Conservation (phyloP, 371 early-diverging fungal genomes). For the Mortierella polycephala region DNA sequence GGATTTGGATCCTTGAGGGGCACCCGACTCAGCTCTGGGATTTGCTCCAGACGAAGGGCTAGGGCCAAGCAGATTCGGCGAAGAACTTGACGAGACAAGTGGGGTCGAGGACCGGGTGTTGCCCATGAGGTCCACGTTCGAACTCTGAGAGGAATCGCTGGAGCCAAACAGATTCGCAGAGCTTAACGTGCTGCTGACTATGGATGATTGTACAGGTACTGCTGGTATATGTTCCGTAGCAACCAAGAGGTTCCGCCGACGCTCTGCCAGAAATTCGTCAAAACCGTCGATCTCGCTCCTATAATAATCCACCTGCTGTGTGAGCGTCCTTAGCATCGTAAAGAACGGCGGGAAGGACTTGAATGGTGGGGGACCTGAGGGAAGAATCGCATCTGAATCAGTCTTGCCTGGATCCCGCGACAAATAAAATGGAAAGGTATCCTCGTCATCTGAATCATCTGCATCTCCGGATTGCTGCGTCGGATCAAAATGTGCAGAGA, state of each 20-base stretch:
- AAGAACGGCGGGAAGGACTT: slow-evolving; percentile 72
- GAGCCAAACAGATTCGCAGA: slow-evolving; percentile 11
- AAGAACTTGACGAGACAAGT: slow-evolving; percentile 5
- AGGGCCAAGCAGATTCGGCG: slow-evolving; percentile 2
- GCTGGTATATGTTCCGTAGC: slow-evolving; percentile 13
- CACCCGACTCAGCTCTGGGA: slow-evolving; percentile 15
- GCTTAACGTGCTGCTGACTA: neutral
- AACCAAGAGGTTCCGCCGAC: slow-evolving; percentile 60
- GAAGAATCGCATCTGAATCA: neutral
- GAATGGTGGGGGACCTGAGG: slow-evolving; percentile 49
- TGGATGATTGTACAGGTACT: neutral
- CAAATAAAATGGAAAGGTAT: slow-evolving; percentile 25
- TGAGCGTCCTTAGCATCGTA: slow-evolving; percentile 68
- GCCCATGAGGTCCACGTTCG: slow-evolving; percentile 4
- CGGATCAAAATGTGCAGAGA: neutral
- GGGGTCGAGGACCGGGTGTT: slow-evolving; percentile 12
- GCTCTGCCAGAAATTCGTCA: slow-evolving; percentile 65
- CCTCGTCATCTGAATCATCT: slow-evolving; percentile 43
- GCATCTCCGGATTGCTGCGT: neutral
- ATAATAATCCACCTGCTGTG: slow-evolving; percentile 75
- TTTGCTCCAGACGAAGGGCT: slow-evolving; percentile 7
- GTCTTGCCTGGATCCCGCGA: neutral
- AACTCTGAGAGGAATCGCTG: slow-evolving; percentile 20
- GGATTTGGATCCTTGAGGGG: slow-evolving; percentile 17
- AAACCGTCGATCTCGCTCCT: slow-evolving; percentile 69